A percentile compares a stretch with the other conserved stretches of the same genome.
These are phyloP conservation scores for Austroboletus sp. DNA, from an alignment of 1,284 basidiomycete species.

Conservation along the genomic window DNA sequence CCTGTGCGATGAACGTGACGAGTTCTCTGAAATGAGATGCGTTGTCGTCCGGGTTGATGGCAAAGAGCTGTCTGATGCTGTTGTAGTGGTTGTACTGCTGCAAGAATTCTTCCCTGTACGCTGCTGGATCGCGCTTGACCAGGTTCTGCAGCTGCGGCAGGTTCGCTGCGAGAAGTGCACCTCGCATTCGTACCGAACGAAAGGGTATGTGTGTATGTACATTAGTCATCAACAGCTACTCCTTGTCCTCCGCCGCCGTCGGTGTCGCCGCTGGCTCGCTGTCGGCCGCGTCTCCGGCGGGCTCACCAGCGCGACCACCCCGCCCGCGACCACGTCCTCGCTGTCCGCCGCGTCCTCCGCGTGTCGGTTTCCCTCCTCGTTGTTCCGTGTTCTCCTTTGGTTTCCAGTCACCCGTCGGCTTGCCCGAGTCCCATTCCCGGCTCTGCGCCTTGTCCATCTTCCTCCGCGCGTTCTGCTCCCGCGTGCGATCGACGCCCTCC, in stretches of 20 bases:
- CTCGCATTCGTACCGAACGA: background rate
- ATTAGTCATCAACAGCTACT: background rate
- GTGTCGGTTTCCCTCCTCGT: constrained; percentile 20
- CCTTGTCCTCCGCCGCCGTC: background rate
- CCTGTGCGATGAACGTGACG: constrained; percentile 71
- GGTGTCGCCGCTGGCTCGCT: background rate
- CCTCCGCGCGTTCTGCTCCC: constrained; percentile 67
- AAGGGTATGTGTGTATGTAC: too few relatives aligned
- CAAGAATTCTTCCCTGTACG: constrained; percentile 94
- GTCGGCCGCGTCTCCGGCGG: background rate
- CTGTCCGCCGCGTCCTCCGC: constrained; percentile 31
- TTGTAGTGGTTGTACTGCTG: constrained; percentile 98
- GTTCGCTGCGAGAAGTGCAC: constrained; percentile 50
- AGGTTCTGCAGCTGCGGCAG: constrained; percentile 87
- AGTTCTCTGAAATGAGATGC: constrained; percentile 79
- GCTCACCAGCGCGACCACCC: background rate
- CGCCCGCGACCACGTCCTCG: constrained; percentile 36
- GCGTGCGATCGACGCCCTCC: constrained; percentile 56
- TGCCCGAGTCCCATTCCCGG: constrained; percentile 81
- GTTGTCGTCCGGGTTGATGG: constrained; percentile 71
- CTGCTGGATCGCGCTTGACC: constrained; percentile 88
- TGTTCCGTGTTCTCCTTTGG: constrained; percentile 17
- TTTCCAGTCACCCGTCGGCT: constrained; percentile 46
- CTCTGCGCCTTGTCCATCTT: constrained; percentile 71
- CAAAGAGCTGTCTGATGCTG: constrained; percentile 79